These are phyloP conservation scores for Haematococcus sp. DNA, from an alignment of 139 green algal species.

Conservation along the genomic window DNA sequence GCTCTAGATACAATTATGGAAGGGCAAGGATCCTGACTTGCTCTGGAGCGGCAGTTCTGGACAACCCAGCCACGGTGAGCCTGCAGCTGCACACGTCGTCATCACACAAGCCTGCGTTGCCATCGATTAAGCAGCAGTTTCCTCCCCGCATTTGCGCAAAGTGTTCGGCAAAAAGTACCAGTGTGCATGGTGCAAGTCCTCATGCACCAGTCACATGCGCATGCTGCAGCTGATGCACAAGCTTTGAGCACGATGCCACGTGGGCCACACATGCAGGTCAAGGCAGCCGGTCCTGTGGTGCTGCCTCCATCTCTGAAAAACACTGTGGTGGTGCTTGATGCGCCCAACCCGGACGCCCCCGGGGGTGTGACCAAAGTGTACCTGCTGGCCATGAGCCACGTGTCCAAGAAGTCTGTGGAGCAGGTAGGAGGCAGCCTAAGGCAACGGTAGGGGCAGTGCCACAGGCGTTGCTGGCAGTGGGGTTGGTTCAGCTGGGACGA, in stretches of 20 bases:
- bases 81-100: neutral
- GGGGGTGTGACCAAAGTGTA: conserved; percentile 56
- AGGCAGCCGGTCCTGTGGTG: neutral
- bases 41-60: neutral
- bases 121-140: neutral
- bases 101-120: neutral
- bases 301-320: conserved; percentile 45
- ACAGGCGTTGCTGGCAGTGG: neutral
- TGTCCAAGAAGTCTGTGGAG: conserved; percentile 56
- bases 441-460: neutral
- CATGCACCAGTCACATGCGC: neutral
- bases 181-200: neutral
- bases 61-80: neutral
- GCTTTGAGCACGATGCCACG: neutral
- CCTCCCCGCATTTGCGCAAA: neutral
- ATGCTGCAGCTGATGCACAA: neutral
- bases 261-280: too few species aligned
- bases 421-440: conserved; percentile 40
- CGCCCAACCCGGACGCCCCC: conserved; percentile 32
- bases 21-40: too few species aligned
- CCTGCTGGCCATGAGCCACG: conserved; percentile 79
- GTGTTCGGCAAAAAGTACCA: neutral
- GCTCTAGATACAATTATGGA: too few species aligned
- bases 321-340: conserved; percentile 53
- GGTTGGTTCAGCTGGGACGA: too few species aligned